Conservation (phyloP, 805 yeast genomes). For the Barnettozyma botsteinii region DNA sequence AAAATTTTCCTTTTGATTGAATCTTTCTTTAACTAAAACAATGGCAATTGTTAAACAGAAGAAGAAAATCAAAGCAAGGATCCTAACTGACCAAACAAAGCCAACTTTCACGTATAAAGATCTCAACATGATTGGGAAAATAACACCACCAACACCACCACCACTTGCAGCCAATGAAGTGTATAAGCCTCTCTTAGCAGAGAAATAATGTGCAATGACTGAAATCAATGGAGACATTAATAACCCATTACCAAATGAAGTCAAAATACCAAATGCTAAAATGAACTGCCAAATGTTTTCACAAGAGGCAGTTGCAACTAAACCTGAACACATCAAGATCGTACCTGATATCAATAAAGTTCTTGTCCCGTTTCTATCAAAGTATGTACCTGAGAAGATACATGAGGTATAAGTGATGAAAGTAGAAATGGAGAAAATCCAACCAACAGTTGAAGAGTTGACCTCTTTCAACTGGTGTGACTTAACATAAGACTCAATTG, state of each 20-base stretch:
- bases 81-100: slow-evolving; percentile 48
- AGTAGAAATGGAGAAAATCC: slow-evolving; percentile 43
- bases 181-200: slow-evolving; percentile 37
- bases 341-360: slow-evolving; percentile 35
- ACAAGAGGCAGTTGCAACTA: slow-evolving; percentile 41
- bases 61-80: slow-evolving; percentile 38
- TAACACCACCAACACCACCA: slow-evolving; percentile 45
- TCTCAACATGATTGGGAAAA: slow-evolving; percentile 43
- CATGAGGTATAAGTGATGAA: slow-evolving; percentile 28
- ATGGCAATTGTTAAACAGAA: slow-evolving; percentile 23
- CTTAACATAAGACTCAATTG: slow-evolving; percentile 52
- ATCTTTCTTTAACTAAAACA: slow-evolving; percentile 30
- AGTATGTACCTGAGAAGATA: slow-evolving; percentile 39
- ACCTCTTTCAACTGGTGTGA: slow-evolving; percentile 43
- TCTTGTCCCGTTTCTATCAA: slow-evolving; percentile 41
- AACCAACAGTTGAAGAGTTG: slow-evolving; percentile 43
- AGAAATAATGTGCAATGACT: slow-evolving; percentile 40
- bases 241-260: slow-evolving; percentile 41
- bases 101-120: slow-evolving; percentile 38
- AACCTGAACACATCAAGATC: slow-evolving; percentile 31
- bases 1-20: slow-evolving; percentile 16
- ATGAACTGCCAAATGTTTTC: slow-evolving; percentile 44
- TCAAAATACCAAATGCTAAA: slow-evolving; percentile 42
- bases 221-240: slow-evolving; percentile 41
- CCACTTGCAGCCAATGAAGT: slow-evolving; percentile 43